Percentiles rank a stretch among this genome's conserved stretches.
phyloP scores from a whole-genome alignment of 305 asterid genomes.

The Lippia alba region DNA sequence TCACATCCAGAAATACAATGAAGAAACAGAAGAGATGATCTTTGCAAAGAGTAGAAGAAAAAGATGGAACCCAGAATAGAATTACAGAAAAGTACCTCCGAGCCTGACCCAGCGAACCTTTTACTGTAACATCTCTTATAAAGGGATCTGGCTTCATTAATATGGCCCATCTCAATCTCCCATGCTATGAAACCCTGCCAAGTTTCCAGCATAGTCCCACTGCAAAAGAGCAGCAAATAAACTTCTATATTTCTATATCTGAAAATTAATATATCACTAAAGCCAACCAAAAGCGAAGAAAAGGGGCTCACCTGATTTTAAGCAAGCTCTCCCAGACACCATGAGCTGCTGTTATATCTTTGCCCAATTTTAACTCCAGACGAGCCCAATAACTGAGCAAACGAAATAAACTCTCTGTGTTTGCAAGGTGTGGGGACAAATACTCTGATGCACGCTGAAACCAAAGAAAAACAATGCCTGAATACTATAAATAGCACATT shows the following conservation, averaged over 20 bases:
- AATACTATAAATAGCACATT: constrained; percentile 14
- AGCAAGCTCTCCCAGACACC: constrained; percentile 96
- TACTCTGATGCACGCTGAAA: constrained; percentile 85
- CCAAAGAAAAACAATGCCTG: constrained; percentile 13
- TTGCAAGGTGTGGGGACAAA: constrained; percentile 70
- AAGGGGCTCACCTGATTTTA: constrained; percentile 58
- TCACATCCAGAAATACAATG: constrained; percentile 4
- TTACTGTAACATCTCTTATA: constrained; percentile 88
- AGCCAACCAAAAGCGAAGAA: constrained; percentile 20
- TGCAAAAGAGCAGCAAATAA: constrained; percentile 37
- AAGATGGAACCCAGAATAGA: constrained; percentile 15
- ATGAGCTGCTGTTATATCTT: constrained; percentile 82
- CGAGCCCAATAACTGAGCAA: constrained; percentile 85
- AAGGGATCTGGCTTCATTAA: constrained; percentile 88
- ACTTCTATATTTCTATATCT: constrained; percentile 20
- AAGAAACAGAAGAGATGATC: background rate
- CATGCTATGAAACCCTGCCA: constrained; percentile 82
- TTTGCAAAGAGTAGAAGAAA: background rate
- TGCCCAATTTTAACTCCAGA: constrained; percentile 73
- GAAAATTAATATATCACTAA: constrained; percentile 29
- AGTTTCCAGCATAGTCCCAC: constrained; percentile 91
- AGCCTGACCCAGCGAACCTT: constrained; percentile 84
- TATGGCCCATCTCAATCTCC: constrained; percentile 76
- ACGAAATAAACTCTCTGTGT: constrained; percentile 61
- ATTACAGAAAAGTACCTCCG: constrained; percentile 68